Base-by-base conservation (phyloP, 768 basidiomycete genomes). In the Hemileccinum impolitum region DNA sequence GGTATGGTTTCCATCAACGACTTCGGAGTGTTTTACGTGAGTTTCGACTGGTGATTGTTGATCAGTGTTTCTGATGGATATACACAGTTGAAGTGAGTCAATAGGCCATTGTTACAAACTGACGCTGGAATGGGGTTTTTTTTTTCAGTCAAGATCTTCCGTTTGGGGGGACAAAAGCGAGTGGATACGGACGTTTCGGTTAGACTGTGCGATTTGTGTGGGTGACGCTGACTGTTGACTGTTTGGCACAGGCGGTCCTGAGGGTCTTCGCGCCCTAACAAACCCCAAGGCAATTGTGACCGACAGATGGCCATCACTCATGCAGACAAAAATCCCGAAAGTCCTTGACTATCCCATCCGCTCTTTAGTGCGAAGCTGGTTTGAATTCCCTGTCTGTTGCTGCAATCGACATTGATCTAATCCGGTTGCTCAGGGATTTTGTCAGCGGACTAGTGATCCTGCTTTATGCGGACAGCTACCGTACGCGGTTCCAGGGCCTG, bases 1-100 rank as follows among this genome's bases (percentile, higher is more conserved):
- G 95, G 95, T 39, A 98, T 99, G 96, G 95, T 98, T 3, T 85
- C 94, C 17, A 77, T 96, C 53, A 98, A 98, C 59, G 96, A 98
- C 71, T 96, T 92, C 63, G 93, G 81, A 12, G 85, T 87, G 8
- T 92, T 84, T 70, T 92, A 93, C 63, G 84, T 90, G 61, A 73
- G 84, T 74, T 53, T 28, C 11, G 26, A 31, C 34, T 13, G 28
- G 17, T 40, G 31, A 40, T 46, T 43, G 49, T n/a, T 32, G 39
- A 21, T 40, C 35, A 17, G 34, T 45, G 47, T 52, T 28, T 63
- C 54, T 61, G 48, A 62, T 45, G 2, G 45, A 45, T 26, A 19
- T 52, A 14, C 47, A 42, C 54, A 87, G 85, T 68, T 90, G 54
- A 89, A 90, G 84, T 85, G 66, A 54, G 83, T 68, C 25, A 2